These are phyloP conservation scores for Linderina pennispora DNA, from an alignment of 192 early-diverging fungal species.

Conservation along the genomic window DNA sequence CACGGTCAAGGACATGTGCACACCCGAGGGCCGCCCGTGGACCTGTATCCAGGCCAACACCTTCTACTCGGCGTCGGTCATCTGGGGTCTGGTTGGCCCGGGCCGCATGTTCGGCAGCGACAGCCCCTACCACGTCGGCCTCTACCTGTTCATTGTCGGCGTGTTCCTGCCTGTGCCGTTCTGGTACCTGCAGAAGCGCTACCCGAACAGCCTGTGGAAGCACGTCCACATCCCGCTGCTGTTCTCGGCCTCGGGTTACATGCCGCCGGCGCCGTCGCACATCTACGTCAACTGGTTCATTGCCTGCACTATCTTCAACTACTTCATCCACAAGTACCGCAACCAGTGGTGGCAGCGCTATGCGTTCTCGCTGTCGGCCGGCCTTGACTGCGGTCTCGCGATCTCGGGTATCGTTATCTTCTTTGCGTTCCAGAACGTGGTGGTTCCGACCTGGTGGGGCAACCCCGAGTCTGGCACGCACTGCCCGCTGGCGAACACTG, in stretches of 20 bases:
- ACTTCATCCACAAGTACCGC: conserved; percentile 46
- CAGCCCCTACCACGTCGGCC: conserved; percentile 28
- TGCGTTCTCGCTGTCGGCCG: conserved; percentile 37
- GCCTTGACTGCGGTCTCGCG: conserved; percentile 23
- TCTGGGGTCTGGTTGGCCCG: conserved; percentile 65
- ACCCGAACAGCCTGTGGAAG: conserved; percentile 51
- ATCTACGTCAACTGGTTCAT: conserved; percentile 10
- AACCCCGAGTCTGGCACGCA: not conserved
- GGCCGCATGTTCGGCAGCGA: conserved; percentile 48
- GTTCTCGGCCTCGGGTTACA: conserved; percentile 40
- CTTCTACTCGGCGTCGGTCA: conserved; percentile 56
- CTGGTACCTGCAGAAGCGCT: conserved; percentile 47
- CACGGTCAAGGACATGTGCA: conserved; percentile 41
- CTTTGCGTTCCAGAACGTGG: not conserved
- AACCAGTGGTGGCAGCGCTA: conserved; percentile 48
- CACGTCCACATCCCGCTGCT: conserved; percentile 55
- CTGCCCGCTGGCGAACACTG: conserved; percentile 2
- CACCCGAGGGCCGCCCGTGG: conserved; percentile 45
- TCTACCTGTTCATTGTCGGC: conserved; percentile 43
- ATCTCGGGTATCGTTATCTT: conserved; percentile 5
- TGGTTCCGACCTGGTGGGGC: not conserved
- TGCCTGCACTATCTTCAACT: conserved; percentile 53
- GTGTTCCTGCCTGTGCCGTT: conserved; percentile 55
- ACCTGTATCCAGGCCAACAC: conserved; percentile 38
- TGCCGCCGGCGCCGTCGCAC: conserved; percentile 41